Percentiles rank a stretch among this genome's conserved stretches.
Conservation (phyloP, 2,329 filamentous ascomycete species). For the Leptographium radiaticola region DNA sequence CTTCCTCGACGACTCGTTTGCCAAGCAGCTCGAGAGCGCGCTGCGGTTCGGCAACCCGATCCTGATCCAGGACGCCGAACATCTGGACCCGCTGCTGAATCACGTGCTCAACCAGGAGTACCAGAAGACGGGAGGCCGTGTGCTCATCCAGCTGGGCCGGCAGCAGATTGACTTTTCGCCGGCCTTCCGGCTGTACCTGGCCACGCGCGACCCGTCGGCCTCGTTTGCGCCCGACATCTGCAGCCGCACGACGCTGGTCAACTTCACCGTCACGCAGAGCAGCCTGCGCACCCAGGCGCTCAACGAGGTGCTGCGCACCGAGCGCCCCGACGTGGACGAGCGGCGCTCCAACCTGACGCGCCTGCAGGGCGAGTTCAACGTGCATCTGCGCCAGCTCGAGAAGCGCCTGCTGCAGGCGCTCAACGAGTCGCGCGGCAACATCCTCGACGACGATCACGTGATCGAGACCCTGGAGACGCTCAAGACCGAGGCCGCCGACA, state of each 20-base stretch:
- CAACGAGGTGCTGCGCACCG: conserved; percentile 93
- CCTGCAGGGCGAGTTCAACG: conserved; percentile 96
- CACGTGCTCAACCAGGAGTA: conserved; percentile 99
- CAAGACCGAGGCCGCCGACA: conserved; percentile 94
- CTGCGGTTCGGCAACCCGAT: conserved; percentile 97
- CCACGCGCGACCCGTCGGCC: conserved; percentile 87
- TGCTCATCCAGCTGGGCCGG: conserved; percentile 94
- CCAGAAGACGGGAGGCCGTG: conserved; percentile 94
- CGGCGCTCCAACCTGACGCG: conserved; percentile 95
- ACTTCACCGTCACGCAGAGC: conserved; percentile 98
- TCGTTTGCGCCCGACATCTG: conserved; percentile 94
- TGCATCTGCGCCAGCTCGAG: conserved; percentile 91
- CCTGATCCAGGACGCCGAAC: conserved; percentile 94
- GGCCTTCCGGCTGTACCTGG: conserved; percentile 87
- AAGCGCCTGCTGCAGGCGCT: conserved; percentile 87
- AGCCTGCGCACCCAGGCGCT: conserved; percentile 96
- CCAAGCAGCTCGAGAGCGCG: conserved; percentile 94
- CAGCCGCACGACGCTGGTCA: conserved; percentile 97
- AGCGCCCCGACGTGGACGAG: conserved; percentile 94
- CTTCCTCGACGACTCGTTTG: conserved; percentile 95
- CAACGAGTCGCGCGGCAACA: conserved; percentile 95
- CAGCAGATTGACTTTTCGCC: conserved; percentile 99
- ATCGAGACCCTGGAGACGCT: conserved; percentile 95
- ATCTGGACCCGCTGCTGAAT: conserved; percentile 92
- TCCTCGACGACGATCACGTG: conserved; percentile 94